Base-by-base conservation (phyloP, 2,329 filamentous ascomycete genomes). In the Zasmidium cellare region DNA sequence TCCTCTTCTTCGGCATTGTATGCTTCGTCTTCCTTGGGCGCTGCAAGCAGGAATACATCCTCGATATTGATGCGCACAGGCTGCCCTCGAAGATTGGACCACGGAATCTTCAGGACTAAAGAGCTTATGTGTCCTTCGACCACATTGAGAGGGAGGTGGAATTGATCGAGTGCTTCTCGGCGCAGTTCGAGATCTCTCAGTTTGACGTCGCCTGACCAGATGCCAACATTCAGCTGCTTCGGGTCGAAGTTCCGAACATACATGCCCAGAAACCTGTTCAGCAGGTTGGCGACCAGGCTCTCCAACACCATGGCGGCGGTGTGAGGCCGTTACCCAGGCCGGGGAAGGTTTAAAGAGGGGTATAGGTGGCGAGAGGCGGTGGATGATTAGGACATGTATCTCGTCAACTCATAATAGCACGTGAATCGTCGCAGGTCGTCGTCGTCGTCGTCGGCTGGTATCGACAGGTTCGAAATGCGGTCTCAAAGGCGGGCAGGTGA, bases 161-260 rank as follows among this genome's bases (percentile, higher is more conserved):
- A 85, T 80, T 99, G 96, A 73, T 99, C 94, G 65, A 99, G 87
- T 18, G 94, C 94, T 81, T 99, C 94, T 58, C 90, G 86, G 56
- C 92, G 91, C 49, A 99, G 84, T 79, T 99, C 90, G 58, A 99
- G 87, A 70, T 99, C 88, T 60, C 88, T 87, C 47, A 99, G 83
- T 78, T 96, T 96, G 70, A 99, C 94, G 79, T 99, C 94, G 69
- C 96, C 94, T 20, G 91, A 96, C 94, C 93, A 99, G 71, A 99
- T 99, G 63, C 96, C 94, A 63, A 99, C 92, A 74, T 99, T 99
- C 65, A 99, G 84, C 80, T 99, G 94, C 71, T 91, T 89, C 55
- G 94, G 91, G 76, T 99, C 94, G 75, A 99, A 99, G 78, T 99
- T 97, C 84, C 96, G 92, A 77, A 99, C 93, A 77, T 99, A 99